Conservation (phyloP, 805 yeast species). For the Yarrowia sp. region DNA sequence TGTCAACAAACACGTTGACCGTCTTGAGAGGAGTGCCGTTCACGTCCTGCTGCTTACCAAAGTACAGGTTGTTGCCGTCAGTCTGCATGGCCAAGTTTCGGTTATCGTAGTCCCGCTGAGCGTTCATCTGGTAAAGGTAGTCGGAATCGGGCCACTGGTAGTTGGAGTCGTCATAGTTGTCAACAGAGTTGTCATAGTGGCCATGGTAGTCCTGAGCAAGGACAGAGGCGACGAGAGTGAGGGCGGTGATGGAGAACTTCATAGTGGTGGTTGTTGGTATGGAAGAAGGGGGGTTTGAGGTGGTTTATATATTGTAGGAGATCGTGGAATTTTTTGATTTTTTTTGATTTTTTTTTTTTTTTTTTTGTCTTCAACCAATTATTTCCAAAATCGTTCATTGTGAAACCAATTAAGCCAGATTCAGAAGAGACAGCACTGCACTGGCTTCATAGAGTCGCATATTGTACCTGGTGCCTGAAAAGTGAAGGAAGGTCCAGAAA, state of each 20-base stretch:
- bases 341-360: no score
- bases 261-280: not conserved
- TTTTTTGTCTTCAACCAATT: no score
- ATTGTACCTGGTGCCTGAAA: no score
- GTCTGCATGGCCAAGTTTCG: slow-evolving; percentile 17
- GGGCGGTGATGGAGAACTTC: slow-evolving; percentile 9
- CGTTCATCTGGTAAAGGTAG: slow-evolving; percentile 10
- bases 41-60: slow-evolving; percentile 1
- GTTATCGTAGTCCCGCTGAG: not conserved
- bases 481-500: no score
- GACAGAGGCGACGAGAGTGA: not conserved
- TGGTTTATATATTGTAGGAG: not conserved
- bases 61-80: slow-evolving; percentile 2
- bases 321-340: no score
- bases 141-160: slow-evolving; percentile 16
- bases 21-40: slow-evolving; percentile 10
- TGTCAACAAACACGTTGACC: slow-evolving; percentile 10
- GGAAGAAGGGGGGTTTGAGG: not conserved
- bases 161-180: slow-evolving; percentile 7
- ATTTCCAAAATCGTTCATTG: not conserved
- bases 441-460: no score
- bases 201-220: not conserved
- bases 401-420: no score
- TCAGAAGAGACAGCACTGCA: no score
- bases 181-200: not conserved